Evolutionary conservation across 2,329 filamentous ascomycete genomes (phyloP).

Genomic region (Pezicula carpinea): DNA sequence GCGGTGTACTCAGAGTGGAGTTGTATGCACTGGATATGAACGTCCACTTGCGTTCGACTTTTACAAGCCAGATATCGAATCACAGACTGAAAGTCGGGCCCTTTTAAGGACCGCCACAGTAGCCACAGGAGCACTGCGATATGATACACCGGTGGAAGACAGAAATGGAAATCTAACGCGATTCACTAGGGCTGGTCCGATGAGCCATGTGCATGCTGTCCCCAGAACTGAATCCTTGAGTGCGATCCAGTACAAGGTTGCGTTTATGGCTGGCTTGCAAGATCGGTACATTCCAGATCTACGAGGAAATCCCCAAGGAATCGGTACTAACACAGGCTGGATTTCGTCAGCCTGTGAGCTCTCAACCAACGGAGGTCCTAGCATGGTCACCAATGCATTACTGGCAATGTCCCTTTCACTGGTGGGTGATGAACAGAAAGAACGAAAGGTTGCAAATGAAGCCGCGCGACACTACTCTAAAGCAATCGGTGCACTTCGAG

Average conservation of each 20-base stretch:
- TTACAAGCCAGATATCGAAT: background rate
- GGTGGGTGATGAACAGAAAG: background rate
- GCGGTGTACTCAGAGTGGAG: conserved; percentile 5
- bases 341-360: conserved; percentile 4
- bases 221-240: conserved; percentile 3
- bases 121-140: background rate
- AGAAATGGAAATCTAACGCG: background rate
- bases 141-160: background rate
- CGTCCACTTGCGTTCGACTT: background rate
- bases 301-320: background rate
- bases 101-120: background rate
- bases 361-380: conserved; percentile 1
- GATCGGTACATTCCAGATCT: conserved; percentile 7
- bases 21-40: conserved; percentile 7
- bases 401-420: conserved; percentile 9
- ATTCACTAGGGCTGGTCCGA: too few relatives aligned
- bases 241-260: conserved; percentile 5
- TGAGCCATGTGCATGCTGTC: too few relatives aligned
- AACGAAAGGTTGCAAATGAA: background rate
- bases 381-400: conserved; percentile 5
- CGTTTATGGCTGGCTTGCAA: conserved; percentile 6
- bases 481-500: conserved; percentile 7
- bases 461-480: conserved; percentile 7
- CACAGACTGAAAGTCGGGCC: background rate
- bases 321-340: conserved; percentile 1